phyloP scores from a whole-genome alignment of 1,284 basidiomycete species.

The Hypsizygus ulmarius region DNA sequence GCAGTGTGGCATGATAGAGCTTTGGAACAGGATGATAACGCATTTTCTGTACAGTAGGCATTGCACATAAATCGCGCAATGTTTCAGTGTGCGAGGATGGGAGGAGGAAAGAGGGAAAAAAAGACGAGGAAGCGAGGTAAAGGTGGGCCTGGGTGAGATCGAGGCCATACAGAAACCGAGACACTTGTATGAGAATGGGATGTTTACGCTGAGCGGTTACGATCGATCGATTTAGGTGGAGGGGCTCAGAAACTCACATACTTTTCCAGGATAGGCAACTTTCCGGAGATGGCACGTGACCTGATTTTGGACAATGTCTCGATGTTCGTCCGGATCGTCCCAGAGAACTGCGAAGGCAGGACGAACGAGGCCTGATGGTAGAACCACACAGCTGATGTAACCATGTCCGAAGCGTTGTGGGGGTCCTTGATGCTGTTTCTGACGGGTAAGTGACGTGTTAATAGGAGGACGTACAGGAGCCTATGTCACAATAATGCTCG shows the following conservation, averaged over 20 bases:
- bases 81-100: conserved; percentile 6
- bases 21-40: conserved; percentile 26
- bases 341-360: conserved; percentile 1
- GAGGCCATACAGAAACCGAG: conserved; percentile 16
- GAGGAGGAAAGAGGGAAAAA: conserved; percentile 4
- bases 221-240: conserved; percentile 30
- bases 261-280: conserved; percentile 26
- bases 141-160: conserved; percentile 5
- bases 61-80: conserved; percentile 13
- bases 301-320: conserved; percentile 8
- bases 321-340: conserved; percentile 3
- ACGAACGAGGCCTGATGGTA: conserved; percentile 3
- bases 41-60: conserved; percentile 24
- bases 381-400: conserved; percentile 1
- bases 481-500: conserved; percentile 1
- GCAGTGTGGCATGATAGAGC: conserved; percentile 52
- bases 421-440: conserved; percentile 8
- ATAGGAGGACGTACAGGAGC: conserved; percentile 4
- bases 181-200: conserved; percentile 20
- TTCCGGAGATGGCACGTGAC: conserved; percentile 16
- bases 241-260: conserved; percentile 26
- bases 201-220: conserved; percentile 24
- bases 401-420: background rate
- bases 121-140: conserved; percentile 5
- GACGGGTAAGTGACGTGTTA: conserved; percentile 11